phyloP scores from a whole-genome alignment of 139 green algal genomes.

The Tetradesmus lagerheimii region DNA sequence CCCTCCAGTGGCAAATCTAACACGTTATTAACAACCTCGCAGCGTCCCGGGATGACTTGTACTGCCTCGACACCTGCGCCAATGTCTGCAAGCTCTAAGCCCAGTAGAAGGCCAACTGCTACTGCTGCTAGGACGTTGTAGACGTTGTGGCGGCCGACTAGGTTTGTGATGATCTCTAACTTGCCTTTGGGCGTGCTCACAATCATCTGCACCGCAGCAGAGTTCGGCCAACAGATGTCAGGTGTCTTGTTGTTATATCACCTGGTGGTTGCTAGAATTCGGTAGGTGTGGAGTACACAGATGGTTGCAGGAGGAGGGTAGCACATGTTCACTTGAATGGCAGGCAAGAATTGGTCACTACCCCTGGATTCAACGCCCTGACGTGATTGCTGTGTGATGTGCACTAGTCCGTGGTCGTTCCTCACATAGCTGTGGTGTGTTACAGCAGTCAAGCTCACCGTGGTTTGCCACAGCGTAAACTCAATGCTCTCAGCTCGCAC shows the following conservation, averaged over 20 bases:
- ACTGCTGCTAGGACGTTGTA: slow-evolving; percentile 95
- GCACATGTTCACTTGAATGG: too few species aligned
- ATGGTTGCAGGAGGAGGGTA: not conserved
- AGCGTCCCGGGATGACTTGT: slow-evolving; percentile 65
- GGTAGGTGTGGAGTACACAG: not conserved
- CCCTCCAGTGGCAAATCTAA: slow-evolving; percentile 69
- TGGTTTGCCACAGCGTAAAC: slow-evolving; percentile 82
- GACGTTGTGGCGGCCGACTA: slow-evolving; percentile 90
- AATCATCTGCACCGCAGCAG: slow-evolving; percentile 56
- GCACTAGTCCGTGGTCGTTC: too few species aligned
- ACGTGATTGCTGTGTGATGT: too few species aligned
- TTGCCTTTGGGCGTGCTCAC: slow-evolving; percentile 61
- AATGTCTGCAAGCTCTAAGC: slow-evolving; percentile 73
- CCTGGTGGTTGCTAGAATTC: too few species aligned
- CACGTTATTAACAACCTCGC: slow-evolving; percentile 65
- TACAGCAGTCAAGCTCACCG: slow-evolving; percentile 54
- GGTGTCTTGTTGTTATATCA: too few species aligned
- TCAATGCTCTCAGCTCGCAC: slow-evolving; percentile 76
- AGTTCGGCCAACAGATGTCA: not conserved
- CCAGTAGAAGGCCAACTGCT: slow-evolving; percentile 79
- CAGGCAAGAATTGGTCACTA: too few species aligned
- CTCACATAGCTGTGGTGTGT: too few species aligned
- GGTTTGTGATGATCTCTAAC: slow-evolving; percentile 82
- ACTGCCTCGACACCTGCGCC: slow-evolving; percentile 89
- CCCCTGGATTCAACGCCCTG: too few species aligned